phyloP scores from a whole-genome alignment of 2,329 filamentous ascomycete species.

The Alternaria metachromatica region DNA sequence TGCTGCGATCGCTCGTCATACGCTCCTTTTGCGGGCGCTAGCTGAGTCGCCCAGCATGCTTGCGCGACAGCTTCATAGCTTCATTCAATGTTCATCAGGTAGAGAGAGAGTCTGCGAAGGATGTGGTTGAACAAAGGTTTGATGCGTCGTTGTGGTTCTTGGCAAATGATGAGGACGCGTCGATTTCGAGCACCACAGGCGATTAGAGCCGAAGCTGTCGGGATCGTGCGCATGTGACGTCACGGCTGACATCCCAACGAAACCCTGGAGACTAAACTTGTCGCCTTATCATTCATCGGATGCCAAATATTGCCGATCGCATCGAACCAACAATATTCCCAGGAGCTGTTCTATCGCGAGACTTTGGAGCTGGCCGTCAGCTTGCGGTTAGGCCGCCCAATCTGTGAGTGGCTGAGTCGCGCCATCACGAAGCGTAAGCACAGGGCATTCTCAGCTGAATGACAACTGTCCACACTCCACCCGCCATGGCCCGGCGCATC shows the following conservation, averaged over 20 bases:
- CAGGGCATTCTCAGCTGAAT: not conserved
- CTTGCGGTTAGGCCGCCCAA: not conserved
- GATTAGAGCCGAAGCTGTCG: not conserved
- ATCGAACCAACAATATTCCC: not conserved
- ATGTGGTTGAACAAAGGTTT: not conserved
- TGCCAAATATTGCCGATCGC: not conserved
- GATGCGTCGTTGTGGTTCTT: not conserved
- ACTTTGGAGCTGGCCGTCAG: not conserved
- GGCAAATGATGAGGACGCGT: not conserved
- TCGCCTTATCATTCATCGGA: not conserved
- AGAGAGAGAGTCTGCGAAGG: not conserved
- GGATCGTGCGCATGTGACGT: conserved; percentile 9
- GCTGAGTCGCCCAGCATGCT: not conserved
- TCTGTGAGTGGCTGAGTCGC: not conserved
- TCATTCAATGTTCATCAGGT: not conserved
- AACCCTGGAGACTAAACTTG: not conserved
- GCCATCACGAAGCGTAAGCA: not conserved
- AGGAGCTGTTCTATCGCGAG: not conserved
- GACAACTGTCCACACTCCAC: not conserved
- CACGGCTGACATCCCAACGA: not conserved
- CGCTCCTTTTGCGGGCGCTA: conserved; percentile 1
- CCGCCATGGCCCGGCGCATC: conserved; percentile 4
- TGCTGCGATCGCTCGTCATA: conserved; percentile 5
- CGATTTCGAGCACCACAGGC: not conserved
- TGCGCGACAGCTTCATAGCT: not conserved